Conservation (phyloP, 129 eudicot species). For the Flaveria bidentis region DNA sequence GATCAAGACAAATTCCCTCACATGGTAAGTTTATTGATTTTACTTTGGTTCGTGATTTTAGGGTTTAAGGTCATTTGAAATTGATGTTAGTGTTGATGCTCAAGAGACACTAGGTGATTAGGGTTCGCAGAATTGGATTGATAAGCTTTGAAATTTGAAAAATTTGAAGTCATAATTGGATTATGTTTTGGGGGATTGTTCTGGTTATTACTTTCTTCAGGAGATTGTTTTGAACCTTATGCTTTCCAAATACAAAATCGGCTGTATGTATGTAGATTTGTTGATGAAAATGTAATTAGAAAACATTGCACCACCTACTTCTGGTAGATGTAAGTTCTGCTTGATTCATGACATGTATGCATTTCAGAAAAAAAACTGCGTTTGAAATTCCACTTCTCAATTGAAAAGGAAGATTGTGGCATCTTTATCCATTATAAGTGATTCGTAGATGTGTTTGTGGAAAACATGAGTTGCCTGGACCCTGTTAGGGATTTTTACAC, state of each 20-base stretch:
- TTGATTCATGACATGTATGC: background rate
- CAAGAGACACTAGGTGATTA: background rate
- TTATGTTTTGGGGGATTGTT: background rate
- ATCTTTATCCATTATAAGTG: slow-evolving; percentile 6
- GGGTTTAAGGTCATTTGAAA: slow-evolving; percentile 10
- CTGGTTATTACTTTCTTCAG: background rate
- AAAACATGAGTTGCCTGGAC: background rate
- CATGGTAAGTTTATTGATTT: slow-evolving; percentile 55
- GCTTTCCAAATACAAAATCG: background rate
- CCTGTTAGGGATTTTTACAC: background rate
- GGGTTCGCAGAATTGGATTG: slow-evolving; percentile 18
- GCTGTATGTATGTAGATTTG: no score
- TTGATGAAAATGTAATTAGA: no score
- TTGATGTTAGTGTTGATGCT: background rate
- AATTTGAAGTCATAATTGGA: background rate
- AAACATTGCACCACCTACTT: background rate
- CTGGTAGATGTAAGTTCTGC: background rate
- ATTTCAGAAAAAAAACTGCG: background rate
- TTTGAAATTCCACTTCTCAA: background rate
- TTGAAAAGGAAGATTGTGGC: background rate
- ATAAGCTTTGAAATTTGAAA: background rate
- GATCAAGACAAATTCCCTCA: slow-evolving; percentile 98
- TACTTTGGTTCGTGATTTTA: background rate
- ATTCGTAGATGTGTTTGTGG: background rate
- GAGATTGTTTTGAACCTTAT: background rate